These are phyloP conservation scores for Wallemia ichthyophaga DNA, from an alignment of 1,284 basidiomycete genomes.

Conservation along the genomic window DNA sequence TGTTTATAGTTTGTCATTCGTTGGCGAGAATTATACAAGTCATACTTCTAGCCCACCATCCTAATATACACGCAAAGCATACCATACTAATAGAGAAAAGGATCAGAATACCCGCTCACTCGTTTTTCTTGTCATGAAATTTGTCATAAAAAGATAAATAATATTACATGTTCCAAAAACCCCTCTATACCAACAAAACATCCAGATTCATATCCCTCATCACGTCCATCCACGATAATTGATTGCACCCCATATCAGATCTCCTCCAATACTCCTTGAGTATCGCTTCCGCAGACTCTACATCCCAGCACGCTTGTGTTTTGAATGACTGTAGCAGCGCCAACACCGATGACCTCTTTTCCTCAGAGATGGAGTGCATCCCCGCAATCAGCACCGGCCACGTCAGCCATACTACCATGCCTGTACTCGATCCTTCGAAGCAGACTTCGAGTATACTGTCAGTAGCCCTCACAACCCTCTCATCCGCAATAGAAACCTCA, in stretches of 20 bases:
- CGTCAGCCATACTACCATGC: slow-evolving; percentile 1
- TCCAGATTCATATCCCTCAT: slow-evolving; percentile 1
- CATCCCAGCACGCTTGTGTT: slow-evolving; percentile 1
- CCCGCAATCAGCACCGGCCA: slow-evolving; percentile 1
- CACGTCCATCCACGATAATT: neutral
- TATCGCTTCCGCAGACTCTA: neutral
- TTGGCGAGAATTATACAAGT: neutral
- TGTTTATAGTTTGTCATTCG: neutral
- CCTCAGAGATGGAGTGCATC: neutral
- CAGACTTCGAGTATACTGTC: neutral
- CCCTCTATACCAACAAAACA: neutral
- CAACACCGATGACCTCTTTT: neutral
- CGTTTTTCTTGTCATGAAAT: neutral
- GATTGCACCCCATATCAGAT: neutral
- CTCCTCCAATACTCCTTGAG: neutral
- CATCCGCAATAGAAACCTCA: neutral
- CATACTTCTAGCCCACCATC: neutral
- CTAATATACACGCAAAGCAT: neutral
- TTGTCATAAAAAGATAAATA: neutral
- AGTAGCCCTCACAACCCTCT: neutral
- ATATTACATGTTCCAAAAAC: neutral
- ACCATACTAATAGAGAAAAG: neutral
- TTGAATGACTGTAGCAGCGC: neutral
- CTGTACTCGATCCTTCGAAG: neutral
- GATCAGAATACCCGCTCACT: neutral